phyloP scores from a whole-genome alignment of 805 yeast genomes.

The Candida tibetensis region DNA sequence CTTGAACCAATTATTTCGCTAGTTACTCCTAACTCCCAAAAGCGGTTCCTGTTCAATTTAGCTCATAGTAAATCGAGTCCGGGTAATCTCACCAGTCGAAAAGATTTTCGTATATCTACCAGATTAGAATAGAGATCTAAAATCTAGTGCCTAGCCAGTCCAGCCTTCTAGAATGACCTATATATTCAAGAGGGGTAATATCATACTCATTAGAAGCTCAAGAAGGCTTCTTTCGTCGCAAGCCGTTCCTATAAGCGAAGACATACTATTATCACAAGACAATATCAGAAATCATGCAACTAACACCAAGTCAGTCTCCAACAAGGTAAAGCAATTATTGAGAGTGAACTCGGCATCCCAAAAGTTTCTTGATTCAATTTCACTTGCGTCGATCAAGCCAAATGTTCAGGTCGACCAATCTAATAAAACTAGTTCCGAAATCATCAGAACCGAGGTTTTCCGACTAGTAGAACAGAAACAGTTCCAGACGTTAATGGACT shows the following conservation, averaged over 20 bases:
- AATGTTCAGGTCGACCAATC: background rate
- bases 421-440: background rate
- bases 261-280: conserved; percentile 1
- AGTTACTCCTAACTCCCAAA: no score
- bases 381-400: background rate
- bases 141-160: no score
- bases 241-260: conserved; percentile 12
- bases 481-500: conserved; percentile 13
- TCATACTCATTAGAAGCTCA: conserved; percentile 3
- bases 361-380: background rate
- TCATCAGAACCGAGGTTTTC: conserved; percentile 14
- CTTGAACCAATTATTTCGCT: no score
- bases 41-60: no score
- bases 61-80: no score
- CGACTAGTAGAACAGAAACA: conserved; percentile 13
- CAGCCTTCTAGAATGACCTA: no score
- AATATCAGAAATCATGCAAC: background rate
- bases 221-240: conserved; percentile 11
- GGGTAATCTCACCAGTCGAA: background rate
- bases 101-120: background rate
- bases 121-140: no score
- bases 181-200: no score
- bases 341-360: conserved; percentile 1
- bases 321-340: background rate
- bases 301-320: background rate